Conservation (phyloP, 179 eudicot genomes). For the Amaranthus tricolor region DNA sequence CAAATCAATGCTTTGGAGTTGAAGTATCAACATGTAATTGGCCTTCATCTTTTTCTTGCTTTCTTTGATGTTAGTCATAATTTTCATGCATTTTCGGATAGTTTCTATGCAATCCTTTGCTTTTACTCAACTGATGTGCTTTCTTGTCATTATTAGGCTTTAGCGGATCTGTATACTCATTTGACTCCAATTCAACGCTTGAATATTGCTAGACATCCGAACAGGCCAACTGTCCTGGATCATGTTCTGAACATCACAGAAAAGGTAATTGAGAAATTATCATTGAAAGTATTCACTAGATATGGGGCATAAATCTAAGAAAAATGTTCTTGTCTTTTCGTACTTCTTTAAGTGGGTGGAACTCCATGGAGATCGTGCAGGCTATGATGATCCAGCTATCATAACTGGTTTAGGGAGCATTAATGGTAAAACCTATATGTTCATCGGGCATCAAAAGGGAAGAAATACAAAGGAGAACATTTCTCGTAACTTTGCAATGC, state of each 20-base stretch:
- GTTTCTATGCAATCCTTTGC: no score
- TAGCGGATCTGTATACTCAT: constrained; percentile 58
- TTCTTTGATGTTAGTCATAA: background rate
- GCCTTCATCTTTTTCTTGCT: background rate
- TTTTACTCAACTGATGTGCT: background rate
- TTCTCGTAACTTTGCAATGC: constrained; percentile 91
- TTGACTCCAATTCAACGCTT: constrained; percentile 90
- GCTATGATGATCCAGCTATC: constrained; percentile 95
- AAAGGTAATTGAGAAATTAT: constrained; percentile 25
- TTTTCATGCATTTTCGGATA: background rate
- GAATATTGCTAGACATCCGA: constrained; percentile 85
- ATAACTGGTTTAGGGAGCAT: constrained; percentile 88
- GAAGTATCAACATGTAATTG: constrained; percentile 36
- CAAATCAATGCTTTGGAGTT: constrained; percentile 35
- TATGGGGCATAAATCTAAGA: background rate
- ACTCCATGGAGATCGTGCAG: constrained; percentile 96
- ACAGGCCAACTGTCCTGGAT: constrained; percentile 91
- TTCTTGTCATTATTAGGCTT: constrained; percentile 45
- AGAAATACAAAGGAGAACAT: constrained; percentile 93
- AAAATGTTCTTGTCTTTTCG: constrained; percentile 1
- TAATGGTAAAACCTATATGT: constrained; percentile 79
- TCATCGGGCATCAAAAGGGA: constrained; percentile 94
- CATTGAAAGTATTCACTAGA: background rate
- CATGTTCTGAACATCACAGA: constrained; percentile 83
- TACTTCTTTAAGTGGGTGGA: constrained; percentile 65